Evolutionary conservation across 352 stramenopile genomes (phyloP).

Genomic region (Phytophthora ohioensis): DNA sequence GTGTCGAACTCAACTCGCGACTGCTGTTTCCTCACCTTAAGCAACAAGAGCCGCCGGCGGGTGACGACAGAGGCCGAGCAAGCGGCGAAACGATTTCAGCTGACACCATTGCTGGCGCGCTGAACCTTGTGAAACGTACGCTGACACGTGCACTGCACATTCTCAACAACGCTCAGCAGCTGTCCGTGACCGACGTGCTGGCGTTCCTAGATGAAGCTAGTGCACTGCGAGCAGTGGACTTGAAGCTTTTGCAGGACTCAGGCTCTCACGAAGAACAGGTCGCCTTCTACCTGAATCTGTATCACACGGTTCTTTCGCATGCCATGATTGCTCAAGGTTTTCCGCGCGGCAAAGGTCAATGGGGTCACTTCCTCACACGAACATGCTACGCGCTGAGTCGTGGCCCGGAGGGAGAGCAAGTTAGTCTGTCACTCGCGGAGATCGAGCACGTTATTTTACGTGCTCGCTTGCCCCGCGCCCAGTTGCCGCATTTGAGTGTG

Average conservation of each 20-base stretch:
- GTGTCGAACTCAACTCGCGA: slow-evolving; percentile 71
- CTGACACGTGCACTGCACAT: slow-evolving; percentile 50
- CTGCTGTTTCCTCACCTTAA: slow-evolving; percentile 58
- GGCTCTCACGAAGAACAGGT: slow-evolving; percentile 72
- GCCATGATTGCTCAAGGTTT: slow-evolving; percentile 79
- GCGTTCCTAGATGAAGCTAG: slow-evolving; percentile 80
- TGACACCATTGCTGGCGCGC: slow-evolving; percentile 17
- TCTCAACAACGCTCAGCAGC: slow-evolving; percentile 41
- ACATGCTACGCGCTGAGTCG: slow-evolving; percentile 73
- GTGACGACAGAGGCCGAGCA: slow-evolving; percentile 5
- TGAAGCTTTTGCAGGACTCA: slow-evolving; percentile 49
- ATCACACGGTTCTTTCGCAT: slow-evolving; percentile 78
- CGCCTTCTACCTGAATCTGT: slow-evolving; percentile 85
- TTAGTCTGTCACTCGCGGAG: slow-evolving; percentile 75
- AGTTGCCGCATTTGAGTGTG: slow-evolving; percentile 57
- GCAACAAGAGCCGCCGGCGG: background rate
- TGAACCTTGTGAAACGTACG: slow-evolving; percentile 42
- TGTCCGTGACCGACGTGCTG: slow-evolving; percentile 58
- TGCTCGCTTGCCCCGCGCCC: slow-evolving; percentile 54
- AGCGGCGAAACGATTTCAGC: slow-evolving; percentile 12
- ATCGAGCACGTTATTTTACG: slow-evolving; percentile 82
- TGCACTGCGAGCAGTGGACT: slow-evolving; percentile 60
- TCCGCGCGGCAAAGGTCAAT: slow-evolving; percentile 64
- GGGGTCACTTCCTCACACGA: slow-evolving; percentile 60
- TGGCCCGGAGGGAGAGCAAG: slow-evolving; percentile 33